These are phyloP conservation scores for Polygonum aviculare DNA, from an alignment of 148 eudicot species.

Conservation along the genomic window DNA sequence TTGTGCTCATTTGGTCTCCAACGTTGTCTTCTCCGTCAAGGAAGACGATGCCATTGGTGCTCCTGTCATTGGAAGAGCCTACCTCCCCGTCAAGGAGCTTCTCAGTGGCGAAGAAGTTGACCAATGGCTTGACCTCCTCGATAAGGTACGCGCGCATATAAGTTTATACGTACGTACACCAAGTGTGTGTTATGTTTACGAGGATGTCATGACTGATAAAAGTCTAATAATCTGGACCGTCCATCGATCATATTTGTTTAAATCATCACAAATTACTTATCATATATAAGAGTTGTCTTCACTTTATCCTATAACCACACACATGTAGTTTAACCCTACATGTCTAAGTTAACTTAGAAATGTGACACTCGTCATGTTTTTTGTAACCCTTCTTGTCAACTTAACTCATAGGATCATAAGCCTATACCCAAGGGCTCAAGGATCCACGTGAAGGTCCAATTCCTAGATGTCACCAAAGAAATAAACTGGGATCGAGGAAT, in stretches of 20 bases:
- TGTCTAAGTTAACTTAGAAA: too few species aligned
- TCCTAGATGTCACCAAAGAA: constrained; percentile 30
- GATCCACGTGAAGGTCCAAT: constrained; percentile 36
- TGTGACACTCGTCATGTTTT: too few species aligned
- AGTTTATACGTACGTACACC: too few species aligned
- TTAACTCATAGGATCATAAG: constrained; percentile 11
- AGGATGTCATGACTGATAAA: too few species aligned
- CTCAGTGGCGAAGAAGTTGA: constrained; percentile 29
- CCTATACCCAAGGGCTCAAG: constrained; percentile 26
- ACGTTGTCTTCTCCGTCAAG: constrained; percentile 38
- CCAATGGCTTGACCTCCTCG: constrained; percentile 33
- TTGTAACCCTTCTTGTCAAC: too few species aligned
- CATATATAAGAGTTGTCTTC: too few species aligned
- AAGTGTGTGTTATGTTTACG: too few species aligned
- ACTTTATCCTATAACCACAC: too few species aligned
- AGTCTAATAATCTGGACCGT: too few species aligned
- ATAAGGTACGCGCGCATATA: constrained; percentile 37
- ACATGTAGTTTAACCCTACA: too few species aligned
- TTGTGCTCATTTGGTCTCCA: constrained; percentile 40
- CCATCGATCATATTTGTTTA: too few species aligned
- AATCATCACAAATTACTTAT: too few species aligned
- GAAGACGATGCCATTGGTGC: constrained; percentile 39
- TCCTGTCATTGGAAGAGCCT: constrained; percentile 34
- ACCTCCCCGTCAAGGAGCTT: constrained; percentile 35
- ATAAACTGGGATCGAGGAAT: constrained; percentile 38